A percentile compares a stretch with the other conserved stretches of the same genome.
These are phyloP conservation scores for Ploettnerulaceae sp. DNA, from an alignment of 2,329 filamentous ascomycete species.

Conservation along the genomic window DNA sequence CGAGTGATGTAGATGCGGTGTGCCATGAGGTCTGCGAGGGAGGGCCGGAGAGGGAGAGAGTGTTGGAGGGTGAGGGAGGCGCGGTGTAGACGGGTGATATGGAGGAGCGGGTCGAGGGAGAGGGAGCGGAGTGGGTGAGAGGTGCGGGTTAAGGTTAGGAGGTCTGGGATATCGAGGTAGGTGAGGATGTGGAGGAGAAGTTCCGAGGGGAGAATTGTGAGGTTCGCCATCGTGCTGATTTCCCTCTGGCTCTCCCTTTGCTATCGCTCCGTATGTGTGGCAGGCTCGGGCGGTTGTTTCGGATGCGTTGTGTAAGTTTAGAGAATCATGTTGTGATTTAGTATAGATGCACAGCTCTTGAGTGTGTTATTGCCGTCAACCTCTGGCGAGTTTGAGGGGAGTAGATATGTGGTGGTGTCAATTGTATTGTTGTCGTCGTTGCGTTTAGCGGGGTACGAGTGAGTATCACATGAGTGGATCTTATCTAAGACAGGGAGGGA, in stretches of 20 bases:
- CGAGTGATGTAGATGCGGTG: constrained; percentile 63
- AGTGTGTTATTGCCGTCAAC: constrained; percentile 1
- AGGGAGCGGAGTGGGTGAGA: constrained; percentile 55
- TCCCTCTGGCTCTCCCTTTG: too few species aligned
- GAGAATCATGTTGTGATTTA: neutral
- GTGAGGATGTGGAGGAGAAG: constrained; percentile 41
- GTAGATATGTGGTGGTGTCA: neutral
- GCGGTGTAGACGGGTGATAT: constrained; percentile 55
- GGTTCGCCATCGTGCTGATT: too few species aligned
- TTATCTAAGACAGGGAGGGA: constrained; percentile 6
- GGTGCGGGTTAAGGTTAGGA: constrained; percentile 38
- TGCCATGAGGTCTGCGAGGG: constrained; percentile 55
- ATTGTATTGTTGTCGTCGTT: constrained; percentile 6
- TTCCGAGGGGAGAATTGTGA: constrained; percentile 33
- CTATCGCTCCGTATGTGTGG: too few species aligned
- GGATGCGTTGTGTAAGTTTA: neutral
- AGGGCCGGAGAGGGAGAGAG: constrained; percentile 53
- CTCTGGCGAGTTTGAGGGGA: neutral
- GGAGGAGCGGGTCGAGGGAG: constrained; percentile 60
- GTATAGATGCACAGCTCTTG: neutral
- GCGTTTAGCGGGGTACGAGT: constrained; percentile 14
- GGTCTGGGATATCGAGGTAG: constrained; percentile 43
- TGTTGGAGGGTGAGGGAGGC: constrained; percentile 50
- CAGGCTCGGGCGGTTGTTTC: constrained; percentile 4
- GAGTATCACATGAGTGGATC: constrained; percentile 1